Percentiles rank a stretch among this genome's conserved stretches.
phyloP scores from a whole-genome alignment of 345 rosid species.

The Conringia planisiliqua region DNA sequence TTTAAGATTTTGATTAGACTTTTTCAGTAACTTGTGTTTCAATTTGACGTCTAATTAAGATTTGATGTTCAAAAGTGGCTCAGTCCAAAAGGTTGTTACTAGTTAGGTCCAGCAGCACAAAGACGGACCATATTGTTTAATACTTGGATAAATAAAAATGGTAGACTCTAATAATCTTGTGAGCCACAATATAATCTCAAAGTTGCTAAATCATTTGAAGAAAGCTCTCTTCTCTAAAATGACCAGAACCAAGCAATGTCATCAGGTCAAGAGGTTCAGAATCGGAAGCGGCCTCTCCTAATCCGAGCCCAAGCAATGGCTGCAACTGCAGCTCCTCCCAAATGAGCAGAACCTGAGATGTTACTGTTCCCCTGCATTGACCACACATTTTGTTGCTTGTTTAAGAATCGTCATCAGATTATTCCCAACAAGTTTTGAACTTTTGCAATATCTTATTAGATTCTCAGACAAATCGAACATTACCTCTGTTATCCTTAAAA shows the following conservation, averaged over 20 bases:
- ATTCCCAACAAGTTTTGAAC: slow-evolving; percentile 2
- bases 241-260: slow-evolving; percentile 11
- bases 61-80: slow-evolving; percentile 3
- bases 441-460: background rate
- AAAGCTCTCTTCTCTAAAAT: background rate
- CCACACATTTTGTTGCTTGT: slow-evolving; percentile 4
- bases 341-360: slow-evolving; percentile 83
- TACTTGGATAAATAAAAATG: background rate
- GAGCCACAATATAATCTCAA: slow-evolving; percentile 16
- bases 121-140: background rate
- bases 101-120: background rate
- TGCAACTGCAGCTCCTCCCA: slow-evolving; percentile 96
- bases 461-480: background rate
- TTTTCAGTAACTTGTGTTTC: background rate
- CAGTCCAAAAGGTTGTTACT: background rate
- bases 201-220: background rate
- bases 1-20: background rate
- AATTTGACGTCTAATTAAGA: background rate
- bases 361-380: slow-evolving; percentile 62
- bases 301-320: slow-evolving; percentile 71
- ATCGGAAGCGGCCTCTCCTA: slow-evolving; percentile 54
- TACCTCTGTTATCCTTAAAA: slow-evolving; percentile 69
- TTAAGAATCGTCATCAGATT: background rate
- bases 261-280: slow-evolving; percentile 1
- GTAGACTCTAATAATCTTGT: background rate